Evolutionary conservation across 768 basidiomycete species (phyloP).

Genomic region (Cyclocybe cylindracea): DNA sequence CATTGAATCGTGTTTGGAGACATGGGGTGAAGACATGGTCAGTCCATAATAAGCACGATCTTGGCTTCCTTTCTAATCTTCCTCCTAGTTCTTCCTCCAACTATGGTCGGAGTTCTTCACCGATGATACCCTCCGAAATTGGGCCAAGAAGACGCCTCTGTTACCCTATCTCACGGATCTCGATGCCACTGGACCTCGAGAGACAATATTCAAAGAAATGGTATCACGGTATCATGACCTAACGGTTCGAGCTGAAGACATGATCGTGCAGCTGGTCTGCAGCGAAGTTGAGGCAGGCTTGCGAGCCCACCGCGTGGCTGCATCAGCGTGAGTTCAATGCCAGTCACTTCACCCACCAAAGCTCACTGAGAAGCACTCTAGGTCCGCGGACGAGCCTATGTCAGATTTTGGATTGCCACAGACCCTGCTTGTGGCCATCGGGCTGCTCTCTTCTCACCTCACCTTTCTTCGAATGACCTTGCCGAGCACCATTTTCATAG

Average conservation of each 20-base stretch:
- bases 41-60: slow-evolving; percentile 23
- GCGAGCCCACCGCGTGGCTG: slow-evolving; percentile 67
- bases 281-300: slow-evolving; percentile 79
- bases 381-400: slow-evolving; percentile 20
- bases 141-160: slow-evolving; percentile 47
- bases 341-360: background rate
- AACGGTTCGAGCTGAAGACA: slow-evolving; percentile 75
- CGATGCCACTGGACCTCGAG: slow-evolving; percentile 41
- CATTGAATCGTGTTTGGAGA: slow-evolving; percentile 65
- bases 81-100: slow-evolving; percentile 84
- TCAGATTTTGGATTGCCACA: slow-evolving; percentile 54
- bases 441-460: slow-evolving; percentile 81
- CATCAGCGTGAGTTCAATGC: slow-evolving; percentile 36
- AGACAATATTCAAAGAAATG: slow-evolving; percentile 81
- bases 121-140: slow-evolving; percentile 56
- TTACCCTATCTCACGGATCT: slow-evolving; percentile 45
- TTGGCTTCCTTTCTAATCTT: slow-evolving; percentile 1
- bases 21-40: slow-evolving; percentile 92
- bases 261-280: slow-evolving; percentile 82
- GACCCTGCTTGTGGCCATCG: slow-evolving; percentile 73
- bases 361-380: background rate
- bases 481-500: slow-evolving; percentile 54
- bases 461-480: slow-evolving; percentile 64
- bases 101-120: slow-evolving; percentile 80
- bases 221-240: slow-evolving; percentile 63